Conservation (phyloP, 148 eudicot species). For the Rhododendron vialii region DNA sequence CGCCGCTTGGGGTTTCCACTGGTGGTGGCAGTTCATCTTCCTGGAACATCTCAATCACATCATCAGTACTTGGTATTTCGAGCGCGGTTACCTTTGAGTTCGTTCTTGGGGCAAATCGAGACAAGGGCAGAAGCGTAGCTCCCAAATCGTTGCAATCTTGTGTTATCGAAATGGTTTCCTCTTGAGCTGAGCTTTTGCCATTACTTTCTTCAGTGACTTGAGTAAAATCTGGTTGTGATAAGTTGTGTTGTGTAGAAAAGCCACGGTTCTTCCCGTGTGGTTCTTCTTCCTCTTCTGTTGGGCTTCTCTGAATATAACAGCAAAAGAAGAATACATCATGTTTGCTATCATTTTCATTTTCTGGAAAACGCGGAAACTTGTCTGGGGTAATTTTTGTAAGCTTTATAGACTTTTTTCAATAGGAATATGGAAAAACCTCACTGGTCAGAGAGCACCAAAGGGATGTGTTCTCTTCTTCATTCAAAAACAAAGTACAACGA, state of each 20-base stretch:
- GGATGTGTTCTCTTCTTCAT: not conserved
- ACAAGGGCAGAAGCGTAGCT: constrained; percentile 14
- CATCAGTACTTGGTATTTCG: constrained; percentile 35
- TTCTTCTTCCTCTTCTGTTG: constrained; percentile 54
- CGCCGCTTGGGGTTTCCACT: constrained; percentile 26
- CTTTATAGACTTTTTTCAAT: not conserved
- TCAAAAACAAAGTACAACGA: not conserved
- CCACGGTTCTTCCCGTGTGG: constrained; percentile 4
- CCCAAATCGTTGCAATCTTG: constrained; percentile 16
- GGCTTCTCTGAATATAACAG: constrained; percentile 41
- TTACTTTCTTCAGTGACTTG: constrained; percentile 14
- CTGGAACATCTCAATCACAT: constrained; percentile 27
- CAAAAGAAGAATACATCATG: not conserved
- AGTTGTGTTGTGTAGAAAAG: constrained; percentile 5
- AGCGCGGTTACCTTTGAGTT: constrained; percentile 33
- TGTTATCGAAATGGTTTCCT: not conserved
- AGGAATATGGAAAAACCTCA: not conserved
- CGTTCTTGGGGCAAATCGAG: constrained; percentile 29
- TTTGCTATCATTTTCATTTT: not conserved
- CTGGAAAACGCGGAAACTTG: not conserved
- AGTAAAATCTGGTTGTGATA: constrained; percentile 15
- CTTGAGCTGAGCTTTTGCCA: constrained; percentile 11
- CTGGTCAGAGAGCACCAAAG: not conserved
- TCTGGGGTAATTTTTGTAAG: not conserved
- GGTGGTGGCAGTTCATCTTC: constrained; percentile 25